These are phyloP conservation scores for Schizophyllum commune DNA, from an alignment of 1,284 basidiomycete genomes.

Conservation along the genomic window DNA sequence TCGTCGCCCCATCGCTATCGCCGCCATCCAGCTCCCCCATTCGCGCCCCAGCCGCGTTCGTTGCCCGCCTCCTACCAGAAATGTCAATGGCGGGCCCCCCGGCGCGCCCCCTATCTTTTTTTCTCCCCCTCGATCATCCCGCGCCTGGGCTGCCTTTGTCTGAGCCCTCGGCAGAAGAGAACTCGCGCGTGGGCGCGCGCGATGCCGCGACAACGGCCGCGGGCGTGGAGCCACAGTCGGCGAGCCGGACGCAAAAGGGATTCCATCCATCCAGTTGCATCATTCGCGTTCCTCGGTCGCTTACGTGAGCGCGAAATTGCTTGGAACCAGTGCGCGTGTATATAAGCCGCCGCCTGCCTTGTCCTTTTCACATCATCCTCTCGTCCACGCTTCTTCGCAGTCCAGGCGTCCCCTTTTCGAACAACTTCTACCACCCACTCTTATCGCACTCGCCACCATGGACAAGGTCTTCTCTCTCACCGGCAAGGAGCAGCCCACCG, in stretches of 20 bases:
- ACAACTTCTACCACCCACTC: neutral
- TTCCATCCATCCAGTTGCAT: neutral
- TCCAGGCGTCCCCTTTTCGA: neutral
- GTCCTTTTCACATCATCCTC: neutral
- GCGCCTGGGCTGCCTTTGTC: neutral
- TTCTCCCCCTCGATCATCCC: neutral
- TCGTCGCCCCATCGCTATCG: neutral
- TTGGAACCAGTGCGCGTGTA: neutral
- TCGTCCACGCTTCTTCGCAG: too few species aligned
- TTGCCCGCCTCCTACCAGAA: neutral
- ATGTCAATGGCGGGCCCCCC: neutral
- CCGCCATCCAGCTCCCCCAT: neutral
- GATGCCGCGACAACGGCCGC: neutral
- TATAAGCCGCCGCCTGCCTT: neutral
- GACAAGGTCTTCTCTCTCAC: slow-evolving; percentile 3
- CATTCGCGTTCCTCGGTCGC: neutral
- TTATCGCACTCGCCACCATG: neutral
- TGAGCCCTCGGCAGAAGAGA: neutral
- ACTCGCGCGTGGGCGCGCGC: neutral
- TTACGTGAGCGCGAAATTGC: neutral
- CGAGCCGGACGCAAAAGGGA: neutral
- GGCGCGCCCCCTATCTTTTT: neutral
- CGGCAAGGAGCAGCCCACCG: neutral
- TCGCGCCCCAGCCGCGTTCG: neutral
- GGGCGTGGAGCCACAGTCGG: neutral